Evolutionary conservation across 169 alveolate genomes (phyloP).

Genomic region (Plasmodium relictum): DNA sequence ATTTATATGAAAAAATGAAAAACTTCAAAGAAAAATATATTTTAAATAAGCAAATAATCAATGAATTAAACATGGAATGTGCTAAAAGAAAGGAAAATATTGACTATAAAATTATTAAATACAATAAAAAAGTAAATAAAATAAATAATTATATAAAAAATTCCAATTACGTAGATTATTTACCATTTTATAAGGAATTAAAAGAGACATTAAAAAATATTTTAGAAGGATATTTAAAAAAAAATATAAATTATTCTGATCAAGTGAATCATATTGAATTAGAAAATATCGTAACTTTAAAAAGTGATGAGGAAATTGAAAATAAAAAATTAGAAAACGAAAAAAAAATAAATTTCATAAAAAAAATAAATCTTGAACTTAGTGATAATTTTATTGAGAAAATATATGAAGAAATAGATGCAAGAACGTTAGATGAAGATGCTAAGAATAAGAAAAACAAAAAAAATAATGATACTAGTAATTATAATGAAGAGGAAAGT

Average conservation of each 20-base stretch:
- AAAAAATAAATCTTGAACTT: slow-evolving; percentile 20
- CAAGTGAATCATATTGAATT: not conserved
- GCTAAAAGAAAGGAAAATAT: slow-evolving; percentile 32
- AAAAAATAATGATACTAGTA: not conserved
- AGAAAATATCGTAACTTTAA: not conserved
- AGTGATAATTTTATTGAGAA: slow-evolving; percentile 37
- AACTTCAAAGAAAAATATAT: slow-evolving; percentile 10
- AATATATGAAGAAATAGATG: slow-evolving; percentile 19
- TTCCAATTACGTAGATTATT: slow-evolving; percentile 23
- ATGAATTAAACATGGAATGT: slow-evolving; percentile 9
- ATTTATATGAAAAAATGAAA: slow-evolving; percentile 22
- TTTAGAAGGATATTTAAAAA: slow-evolving; percentile 23
- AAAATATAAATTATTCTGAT: slow-evolving; percentile 5
- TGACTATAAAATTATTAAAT: slow-evolving; percentile 56
- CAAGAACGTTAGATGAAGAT: not conserved
- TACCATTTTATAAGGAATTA: slow-evolving; percentile 52
- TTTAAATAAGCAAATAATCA: slow-evolving; percentile 12
- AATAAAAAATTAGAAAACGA: slow-evolving; percentile 3
- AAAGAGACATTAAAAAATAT: slow-evolving; percentile 13
- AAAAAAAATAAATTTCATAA: slow-evolving; percentile 11
- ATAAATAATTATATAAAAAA: slow-evolving; percentile 43
- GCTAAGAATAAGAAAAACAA: not conserved
- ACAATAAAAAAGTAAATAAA: slow-evolving; percentile 56
- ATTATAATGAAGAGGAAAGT: not conserved
- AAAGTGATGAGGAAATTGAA: slow-evolving; percentile 2